Conservation (phyloP, 2,329 filamentous ascomycete genomes). For the Colletotrichum costaricense region DNA sequence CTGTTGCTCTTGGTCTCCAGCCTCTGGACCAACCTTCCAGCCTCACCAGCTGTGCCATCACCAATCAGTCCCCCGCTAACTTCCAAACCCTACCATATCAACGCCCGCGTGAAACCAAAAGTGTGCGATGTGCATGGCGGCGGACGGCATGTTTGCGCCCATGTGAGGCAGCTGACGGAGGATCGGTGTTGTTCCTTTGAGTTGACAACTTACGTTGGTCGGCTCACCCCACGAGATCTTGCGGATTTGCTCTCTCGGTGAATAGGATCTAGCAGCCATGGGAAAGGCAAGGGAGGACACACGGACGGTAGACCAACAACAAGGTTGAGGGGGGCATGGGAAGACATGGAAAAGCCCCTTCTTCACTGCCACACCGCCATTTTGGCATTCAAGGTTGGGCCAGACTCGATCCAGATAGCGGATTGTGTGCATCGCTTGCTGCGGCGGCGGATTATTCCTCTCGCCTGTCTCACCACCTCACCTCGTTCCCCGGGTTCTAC, state of each 20-base stretch:
- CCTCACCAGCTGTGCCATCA: constrained; percentile 6
- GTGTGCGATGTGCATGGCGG: constrained; percentile 9
- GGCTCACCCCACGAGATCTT: constrained; percentile 30
- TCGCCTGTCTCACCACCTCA: constrained; percentile 15
- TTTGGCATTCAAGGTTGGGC: constrained; percentile 26
- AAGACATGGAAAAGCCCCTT: constrained; percentile 2
- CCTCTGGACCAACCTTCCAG: constrained; percentile 25
- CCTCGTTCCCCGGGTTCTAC: constrained; percentile 2
- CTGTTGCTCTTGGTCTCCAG: constrained; percentile 31
- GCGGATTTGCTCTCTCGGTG: constrained; percentile 7
- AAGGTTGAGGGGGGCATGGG: not conserved
- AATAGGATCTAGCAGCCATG: constrained; percentile 2
- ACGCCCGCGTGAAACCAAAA: constrained; percentile 28
- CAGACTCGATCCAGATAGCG: constrained; percentile 21
- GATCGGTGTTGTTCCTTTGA: not conserved
- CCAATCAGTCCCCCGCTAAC: not conserved
- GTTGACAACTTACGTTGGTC: not conserved
- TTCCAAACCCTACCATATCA: not conserved
- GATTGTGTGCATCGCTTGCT: constrained; percentile 22
- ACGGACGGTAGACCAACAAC: constrained; percentile 12
- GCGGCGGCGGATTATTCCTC: constrained; percentile 20
- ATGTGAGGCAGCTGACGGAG: not conserved
- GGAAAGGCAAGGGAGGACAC: not conserved
- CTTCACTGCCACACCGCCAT: constrained; percentile 34
- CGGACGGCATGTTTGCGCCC: not conserved